These are phyloP conservation scores for Phialophora verrucosa DNA, from an alignment of 2,329 filamentous ascomycete genomes.

Conservation along the genomic window DNA sequence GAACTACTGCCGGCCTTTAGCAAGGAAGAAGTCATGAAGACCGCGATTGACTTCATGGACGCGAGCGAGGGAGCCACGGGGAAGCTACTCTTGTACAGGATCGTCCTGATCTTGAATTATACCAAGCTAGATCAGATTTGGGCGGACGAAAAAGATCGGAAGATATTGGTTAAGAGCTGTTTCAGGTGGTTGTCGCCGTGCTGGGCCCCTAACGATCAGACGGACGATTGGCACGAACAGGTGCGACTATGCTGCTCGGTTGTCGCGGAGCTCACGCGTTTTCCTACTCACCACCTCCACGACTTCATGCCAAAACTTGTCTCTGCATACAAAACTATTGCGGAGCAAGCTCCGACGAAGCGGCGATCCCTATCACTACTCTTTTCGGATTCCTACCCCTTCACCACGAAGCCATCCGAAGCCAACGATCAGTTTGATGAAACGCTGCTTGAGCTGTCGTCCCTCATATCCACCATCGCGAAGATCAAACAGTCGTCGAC, in stretches of 20 bases:
- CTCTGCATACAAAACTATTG: slow-evolving; percentile 82
- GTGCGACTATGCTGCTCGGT: slow-evolving; percentile 93
- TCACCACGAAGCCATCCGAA: slow-evolving; percentile 73
- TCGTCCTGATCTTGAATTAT: slow-evolving; percentile 91
- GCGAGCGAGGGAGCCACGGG: slow-evolving; percentile 86
- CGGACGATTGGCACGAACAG: slow-evolving; percentile 88
- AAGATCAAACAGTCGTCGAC: slow-evolving; percentile 76
- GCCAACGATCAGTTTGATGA: slow-evolving; percentile 76
- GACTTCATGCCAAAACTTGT: slow-evolving; percentile 91
- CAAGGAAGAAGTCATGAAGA: slow-evolving; percentile 84
- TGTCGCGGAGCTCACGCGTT: slow-evolving; percentile 80
- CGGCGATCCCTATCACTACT: slow-evolving; percentile 76
- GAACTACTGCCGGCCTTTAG: slow-evolving; percentile 78
- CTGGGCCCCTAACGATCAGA: slow-evolving; percentile 80
- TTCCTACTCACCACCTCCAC: slow-evolving; percentile 79
- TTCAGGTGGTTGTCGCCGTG: slow-evolving; percentile 90
- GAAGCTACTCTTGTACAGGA: slow-evolving; percentile 88
- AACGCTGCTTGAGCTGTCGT: slow-evolving; percentile 83
- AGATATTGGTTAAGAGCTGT: slow-evolving; percentile 77
- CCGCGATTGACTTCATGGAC: slow-evolving; percentile 92
- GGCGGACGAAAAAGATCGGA: slow-evolving; percentile 74
- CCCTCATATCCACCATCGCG: slow-evolving; percentile 81
- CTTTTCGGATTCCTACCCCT: slow-evolving; percentile 89
- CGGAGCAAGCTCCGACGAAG: slow-evolving; percentile 65
- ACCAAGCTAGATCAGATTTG: slow-evolving; percentile 78